These are phyloP conservation scores for Tulasnella sp. DNA, from an alignment of 768 basidiomycete genomes.

Conservation along the genomic window DNA sequence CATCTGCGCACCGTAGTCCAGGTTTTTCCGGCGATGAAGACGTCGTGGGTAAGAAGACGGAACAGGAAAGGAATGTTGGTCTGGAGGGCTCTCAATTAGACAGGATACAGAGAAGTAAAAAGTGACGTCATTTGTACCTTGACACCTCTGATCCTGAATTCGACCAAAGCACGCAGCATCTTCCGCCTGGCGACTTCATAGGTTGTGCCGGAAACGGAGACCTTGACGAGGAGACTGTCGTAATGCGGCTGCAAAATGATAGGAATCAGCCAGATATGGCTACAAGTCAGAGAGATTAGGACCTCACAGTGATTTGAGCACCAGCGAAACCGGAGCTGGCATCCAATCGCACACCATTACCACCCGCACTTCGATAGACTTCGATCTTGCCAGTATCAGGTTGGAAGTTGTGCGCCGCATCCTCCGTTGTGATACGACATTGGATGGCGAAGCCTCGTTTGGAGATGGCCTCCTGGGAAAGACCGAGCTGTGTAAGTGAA, in stretches of 20 bases:
- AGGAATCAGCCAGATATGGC: conserved; percentile 5
- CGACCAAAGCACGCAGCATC: conserved; percentile 98
- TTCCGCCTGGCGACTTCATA: conserved; percentile 98
- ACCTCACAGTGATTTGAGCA: conserved; percentile 86
- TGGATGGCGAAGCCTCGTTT: conserved; percentile 97
- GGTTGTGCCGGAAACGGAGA: conserved; percentile 88
- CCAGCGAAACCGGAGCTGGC: conserved; percentile 97
- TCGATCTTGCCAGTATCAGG: conserved; percentile 99
- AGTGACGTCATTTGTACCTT: conserved; percentile 42
- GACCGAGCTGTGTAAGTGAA: conserved; percentile 84
- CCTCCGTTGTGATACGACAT: conserved; percentile 97
- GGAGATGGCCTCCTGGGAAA: conserved; percentile 90
- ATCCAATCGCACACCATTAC: conserved; percentile 95
- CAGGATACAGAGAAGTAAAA: background rate
- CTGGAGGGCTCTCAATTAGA: conserved; percentile 30
- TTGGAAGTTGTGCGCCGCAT: conserved; percentile 84
- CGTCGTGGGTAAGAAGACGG: conserved; percentile 90
- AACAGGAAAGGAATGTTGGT: conserved; percentile 99
- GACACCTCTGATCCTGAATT: conserved; percentile 98
- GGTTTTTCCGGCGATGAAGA: conserved; percentile 92
- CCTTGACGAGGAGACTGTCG: conserved; percentile 95
- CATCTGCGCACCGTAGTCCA: conserved; percentile 87
- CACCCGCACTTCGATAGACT: conserved; percentile 96
- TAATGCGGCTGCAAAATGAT: conserved; percentile 68
- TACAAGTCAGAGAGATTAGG: background rate